Conservation (phyloP, 2,329 filamentous ascomycete genomes). For the Ceratocystiopsis sp. region DNA sequence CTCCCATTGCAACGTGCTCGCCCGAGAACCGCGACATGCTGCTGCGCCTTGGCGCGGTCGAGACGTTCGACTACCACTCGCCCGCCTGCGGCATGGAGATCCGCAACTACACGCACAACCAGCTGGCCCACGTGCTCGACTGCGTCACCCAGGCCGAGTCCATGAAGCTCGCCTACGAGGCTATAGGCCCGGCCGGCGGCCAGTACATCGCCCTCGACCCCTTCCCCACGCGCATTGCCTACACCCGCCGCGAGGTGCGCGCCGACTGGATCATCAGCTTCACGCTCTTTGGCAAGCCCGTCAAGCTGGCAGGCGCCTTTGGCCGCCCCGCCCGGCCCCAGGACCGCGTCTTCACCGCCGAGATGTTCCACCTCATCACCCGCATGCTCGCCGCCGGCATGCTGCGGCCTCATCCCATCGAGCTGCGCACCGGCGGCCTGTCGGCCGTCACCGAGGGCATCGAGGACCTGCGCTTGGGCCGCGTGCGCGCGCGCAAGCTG, state of each 20-base stretch:
- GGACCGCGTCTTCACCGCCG: conserved; percentile 5
- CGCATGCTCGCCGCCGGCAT: conserved; percentile 5
- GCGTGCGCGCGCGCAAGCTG: conserved; percentile 6
- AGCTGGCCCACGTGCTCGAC: conserved; percentile 7
- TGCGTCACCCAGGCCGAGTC: conserved; percentile 7
- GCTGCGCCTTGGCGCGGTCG: conserved; percentile 5
- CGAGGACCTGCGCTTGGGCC: conserved; percentile 6
- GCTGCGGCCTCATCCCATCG: conserved; percentile 6
- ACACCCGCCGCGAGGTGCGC: conserved; percentile 6
- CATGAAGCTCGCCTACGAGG: conserved; percentile 8
- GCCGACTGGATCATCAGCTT: conserved; percentile 6
- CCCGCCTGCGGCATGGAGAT: conserved; percentile 10
- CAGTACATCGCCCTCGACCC: conserved; percentile 7
- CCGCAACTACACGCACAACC: conserved; percentile 8
- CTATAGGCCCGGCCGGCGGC: conserved; percentile 5
- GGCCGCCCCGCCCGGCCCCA: conserved; percentile 6
- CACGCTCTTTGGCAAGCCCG: conserved; percentile 5
- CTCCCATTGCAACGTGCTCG: conserved; percentile 8
- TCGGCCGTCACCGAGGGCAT: conserved; percentile 4
- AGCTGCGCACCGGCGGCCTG: conserved; percentile 5
- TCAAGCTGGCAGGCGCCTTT: conserved; percentile 5
- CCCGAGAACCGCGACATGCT: conserved; percentile 5
- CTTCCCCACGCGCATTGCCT: conserved; percentile 5
- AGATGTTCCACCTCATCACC: conserved; percentile 2
- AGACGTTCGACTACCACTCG: conserved; percentile 9